A percentile compares a stretch with the other conserved stretches of the same genome.
These are phyloP conservation scores for Bjerkandera adusta DNA, from an alignment of 1,284 basidiomycete genomes.

Conservation along the genomic window DNA sequence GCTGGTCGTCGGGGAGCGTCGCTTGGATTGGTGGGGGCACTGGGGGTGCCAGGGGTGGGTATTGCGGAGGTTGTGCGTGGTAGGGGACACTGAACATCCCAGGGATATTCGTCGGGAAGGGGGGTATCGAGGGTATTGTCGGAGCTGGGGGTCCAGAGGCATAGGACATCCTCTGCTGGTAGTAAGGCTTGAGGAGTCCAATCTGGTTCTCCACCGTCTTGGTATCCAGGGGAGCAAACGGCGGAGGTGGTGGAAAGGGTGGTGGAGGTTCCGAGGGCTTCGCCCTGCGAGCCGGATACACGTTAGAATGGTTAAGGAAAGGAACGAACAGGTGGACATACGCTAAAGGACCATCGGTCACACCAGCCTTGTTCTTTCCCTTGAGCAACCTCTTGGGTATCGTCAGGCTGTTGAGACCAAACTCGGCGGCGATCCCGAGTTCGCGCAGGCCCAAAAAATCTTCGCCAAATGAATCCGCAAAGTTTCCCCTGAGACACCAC, in stretches of 20 bases:
- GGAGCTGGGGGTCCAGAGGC: constrained; percentile 22
- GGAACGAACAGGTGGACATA: constrained; percentile 34
- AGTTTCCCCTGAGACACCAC: constrained; percentile 69
- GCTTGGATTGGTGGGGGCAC: constrained; percentile 27
- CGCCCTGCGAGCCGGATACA: constrained; percentile 35
- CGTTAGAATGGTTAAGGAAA: constrained; percentile 9
- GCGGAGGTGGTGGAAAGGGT: constrained; percentile 84
- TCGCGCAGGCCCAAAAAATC: constrained; percentile 92
- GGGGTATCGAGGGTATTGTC: neutral
- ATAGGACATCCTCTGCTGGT: constrained; percentile 55
- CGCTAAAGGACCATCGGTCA: constrained; percentile 41
- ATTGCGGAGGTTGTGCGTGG: neutral
- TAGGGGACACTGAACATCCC: neutral
- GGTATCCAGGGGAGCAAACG: constrained; percentile 70
- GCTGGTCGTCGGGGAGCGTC: constrained; percentile 60
- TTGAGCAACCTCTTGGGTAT: constrained; percentile 82
- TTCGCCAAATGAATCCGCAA: constrained; percentile 86
- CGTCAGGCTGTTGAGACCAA: constrained; percentile 76
- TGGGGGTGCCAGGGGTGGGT: neutral
- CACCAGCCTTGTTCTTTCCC: constrained; percentile 51
- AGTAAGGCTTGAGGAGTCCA: constrained; percentile 81
- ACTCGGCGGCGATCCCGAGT: constrained; percentile 86
- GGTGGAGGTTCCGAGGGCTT: constrained; percentile 77
- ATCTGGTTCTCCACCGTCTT: constrained; percentile 75
- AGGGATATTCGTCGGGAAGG: constrained; percentile 4